Percentiles rank a stretch among this genome's conserved stretches.
These are phyloP conservation scores for Boletellus ananiceps DNA, from an alignment of 768 basidiomycete genomes.

Conservation along the genomic window DNA sequence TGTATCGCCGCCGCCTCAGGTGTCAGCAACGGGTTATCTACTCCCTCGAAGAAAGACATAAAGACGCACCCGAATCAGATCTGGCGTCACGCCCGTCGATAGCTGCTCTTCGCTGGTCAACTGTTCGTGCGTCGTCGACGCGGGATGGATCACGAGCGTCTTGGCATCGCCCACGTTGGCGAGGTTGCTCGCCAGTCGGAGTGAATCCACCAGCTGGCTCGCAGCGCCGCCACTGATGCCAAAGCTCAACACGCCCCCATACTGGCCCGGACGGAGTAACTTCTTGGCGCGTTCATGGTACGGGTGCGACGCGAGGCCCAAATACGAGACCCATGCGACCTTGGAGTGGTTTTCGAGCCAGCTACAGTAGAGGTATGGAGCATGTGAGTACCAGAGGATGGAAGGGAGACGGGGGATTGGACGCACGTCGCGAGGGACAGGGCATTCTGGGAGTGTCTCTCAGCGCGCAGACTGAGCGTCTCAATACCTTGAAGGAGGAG, in stretches of 20 bases:
- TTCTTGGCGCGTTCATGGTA: conserved; percentile 56
- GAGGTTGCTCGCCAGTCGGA: conserved; percentile 67
- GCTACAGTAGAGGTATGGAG: not conserved
- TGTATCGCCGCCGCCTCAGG: conserved; percentile 3
- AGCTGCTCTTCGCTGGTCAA: conserved; percentile 45
- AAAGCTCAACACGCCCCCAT: conserved; percentile 74
- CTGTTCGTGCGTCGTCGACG: conserved; percentile 58
- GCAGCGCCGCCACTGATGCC: conserved; percentile 63
- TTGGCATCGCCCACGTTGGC: conserved; percentile 70
- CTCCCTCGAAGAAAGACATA: not conserved
- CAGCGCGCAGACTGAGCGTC: conserved; percentile 54
- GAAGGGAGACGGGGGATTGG: not conserved
- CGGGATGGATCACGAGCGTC: conserved; percentile 58
- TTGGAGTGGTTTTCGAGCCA: conserved; percentile 63
- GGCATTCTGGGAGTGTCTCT: conserved; percentile 57
- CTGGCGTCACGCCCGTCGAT: conserved; percentile 47
- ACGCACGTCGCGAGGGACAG: conserved; percentile 44
- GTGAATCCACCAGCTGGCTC: conserved; percentile 60
- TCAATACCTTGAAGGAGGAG: conserved; percentile 57
- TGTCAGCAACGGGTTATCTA: no score
- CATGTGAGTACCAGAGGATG: not conserved
- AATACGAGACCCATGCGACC: conserved; percentile 76
- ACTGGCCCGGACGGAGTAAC: conserved; percentile 48
- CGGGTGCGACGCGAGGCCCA: conserved; percentile 59
- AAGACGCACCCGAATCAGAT: conserved; percentile 49